phyloP scores from a whole-genome alignment of 495 filamentous ascomycete species.

The Oidiodendron maius region DNA sequence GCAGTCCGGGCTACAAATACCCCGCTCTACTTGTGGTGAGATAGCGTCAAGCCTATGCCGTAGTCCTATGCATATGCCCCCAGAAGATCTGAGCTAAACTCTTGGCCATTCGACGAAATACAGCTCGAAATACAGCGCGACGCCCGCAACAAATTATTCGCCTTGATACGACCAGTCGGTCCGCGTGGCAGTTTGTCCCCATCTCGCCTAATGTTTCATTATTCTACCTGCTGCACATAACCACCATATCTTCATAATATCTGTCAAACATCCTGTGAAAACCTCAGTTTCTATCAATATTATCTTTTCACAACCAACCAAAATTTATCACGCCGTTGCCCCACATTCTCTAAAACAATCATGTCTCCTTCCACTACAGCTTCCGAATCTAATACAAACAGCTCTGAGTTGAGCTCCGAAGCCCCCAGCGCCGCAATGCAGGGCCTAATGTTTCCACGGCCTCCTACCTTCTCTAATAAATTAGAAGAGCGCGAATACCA shows the following conservation, averaged over 20 bases:
- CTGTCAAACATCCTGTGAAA: neutral
- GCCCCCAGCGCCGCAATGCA: slow-evolving; percentile 1
- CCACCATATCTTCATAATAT: neutral
- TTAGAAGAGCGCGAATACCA: slow-evolving; percentile 53
- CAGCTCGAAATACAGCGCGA: no score
- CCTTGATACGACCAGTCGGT: no score
- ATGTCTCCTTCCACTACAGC: neutral
- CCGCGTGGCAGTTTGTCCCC: no score
- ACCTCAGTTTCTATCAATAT: neutral
- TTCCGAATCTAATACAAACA: neutral
- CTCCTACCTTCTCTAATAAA: slow-evolving; percentile 1
- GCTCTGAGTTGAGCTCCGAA: neutral
- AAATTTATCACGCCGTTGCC: neutral
- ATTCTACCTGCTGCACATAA: no score
- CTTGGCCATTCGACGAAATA: no score
- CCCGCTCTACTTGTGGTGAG: no score
- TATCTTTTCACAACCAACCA: neutral
- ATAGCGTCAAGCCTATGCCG: no score
- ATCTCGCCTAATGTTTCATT: no score
- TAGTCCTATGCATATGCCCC: no score
- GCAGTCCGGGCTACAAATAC: no score
- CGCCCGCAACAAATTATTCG: no score
- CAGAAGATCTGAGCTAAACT: no score
- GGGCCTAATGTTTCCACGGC: neutral
- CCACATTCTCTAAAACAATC: neutral